These are phyloP conservation scores for Kalmanozyma brasiliensis DNA, from an alignment of 1,284 basidiomycete species.

Conservation along the genomic window DNA sequence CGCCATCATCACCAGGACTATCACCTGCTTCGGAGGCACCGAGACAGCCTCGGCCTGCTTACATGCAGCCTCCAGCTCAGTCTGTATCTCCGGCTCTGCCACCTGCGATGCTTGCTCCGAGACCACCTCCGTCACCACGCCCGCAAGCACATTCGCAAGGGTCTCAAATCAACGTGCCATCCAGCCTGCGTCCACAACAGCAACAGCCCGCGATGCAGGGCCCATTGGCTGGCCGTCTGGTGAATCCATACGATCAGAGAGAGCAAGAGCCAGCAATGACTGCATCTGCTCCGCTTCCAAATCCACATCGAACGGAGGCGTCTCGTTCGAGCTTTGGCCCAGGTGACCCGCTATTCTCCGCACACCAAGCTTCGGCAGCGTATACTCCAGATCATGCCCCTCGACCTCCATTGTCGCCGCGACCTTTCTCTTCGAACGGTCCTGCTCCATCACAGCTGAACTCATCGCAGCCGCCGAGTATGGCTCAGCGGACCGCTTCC, in stretches of 20 bases:
- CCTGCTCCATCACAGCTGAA: neutral
- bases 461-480: neutral
- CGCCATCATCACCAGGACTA: conserved; percentile 2
- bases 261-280: neutral
- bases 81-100: no score
- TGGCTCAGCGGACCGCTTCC: neutral
- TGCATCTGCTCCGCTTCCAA: neutral
- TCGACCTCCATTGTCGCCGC: conserved; percentile 3
- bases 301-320: neutral
- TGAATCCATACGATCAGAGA: conserved; percentile 31
- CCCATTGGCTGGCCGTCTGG: conserved; percentile 9
- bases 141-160: neutral
- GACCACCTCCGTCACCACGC: neutral
- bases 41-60: neutral
- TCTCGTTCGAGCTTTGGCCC: conserved; percentile 20
- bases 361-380: neutral
- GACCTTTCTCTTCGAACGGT: neutral
- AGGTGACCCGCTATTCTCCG: conserved; percentile 31
- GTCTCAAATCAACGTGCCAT: neutral
- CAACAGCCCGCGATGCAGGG: neutral
- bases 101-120: neutral
- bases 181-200: conserved; percentile 1
- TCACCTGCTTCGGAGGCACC: neutral
- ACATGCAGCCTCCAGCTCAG: no score
- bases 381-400: neutral